Evolutionary conservation across 352 stramenopile genomes (phyloP), one percentile per base, ranked within the genome.

Genomic region (Globisporangium apiculatum): DNA sequence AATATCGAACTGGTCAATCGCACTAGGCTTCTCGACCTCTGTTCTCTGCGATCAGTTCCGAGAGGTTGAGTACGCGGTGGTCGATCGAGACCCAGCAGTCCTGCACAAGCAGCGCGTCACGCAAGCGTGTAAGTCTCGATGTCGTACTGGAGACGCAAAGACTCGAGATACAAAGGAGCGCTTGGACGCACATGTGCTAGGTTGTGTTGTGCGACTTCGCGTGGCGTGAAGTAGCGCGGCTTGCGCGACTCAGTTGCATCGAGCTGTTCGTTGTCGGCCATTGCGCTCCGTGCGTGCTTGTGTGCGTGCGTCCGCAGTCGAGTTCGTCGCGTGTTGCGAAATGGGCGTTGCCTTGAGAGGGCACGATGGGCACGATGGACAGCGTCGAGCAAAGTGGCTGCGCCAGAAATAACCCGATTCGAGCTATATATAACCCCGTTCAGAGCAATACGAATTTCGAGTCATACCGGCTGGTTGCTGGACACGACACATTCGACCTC

Each of bases 171-270:
- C 5, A 24, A 7, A 48, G 3, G 9, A 18, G 10, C n/a, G 18
- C 17, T 6, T 14, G 18, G 40, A 47, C 45, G 35, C 41, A 87
- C 89, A 48, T 92, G 74, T 5, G 83, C 73, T 36, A 75, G 82
- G 60, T 97, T 97, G 67, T 97, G 89, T 6, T 60, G 59, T 0
- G 80, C 69, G 11, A 97, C 78, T 58, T 97, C 87, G 1, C 73
- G 73, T 0, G 81, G 68, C 18, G 87, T 96, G 60, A 83, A 96
- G 68, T 81, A 95, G 14, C 71, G 67, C 8, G 38, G 9, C 14
- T 47, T 47, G 24, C 3, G 24, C 24, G 24, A 31, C 24, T 31
- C 24, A 3, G 24, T 31, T 31, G 24, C 24, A 31, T 35, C n/a
- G 45, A 24, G 15, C 3, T 4, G 6, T 49, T 49, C 45, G 45